These are phyloP conservation scores for Penicillium griseofulvum DNA, from an alignment of 2,329 filamentous ascomycete genomes.

Conservation along the genomic window DNA sequence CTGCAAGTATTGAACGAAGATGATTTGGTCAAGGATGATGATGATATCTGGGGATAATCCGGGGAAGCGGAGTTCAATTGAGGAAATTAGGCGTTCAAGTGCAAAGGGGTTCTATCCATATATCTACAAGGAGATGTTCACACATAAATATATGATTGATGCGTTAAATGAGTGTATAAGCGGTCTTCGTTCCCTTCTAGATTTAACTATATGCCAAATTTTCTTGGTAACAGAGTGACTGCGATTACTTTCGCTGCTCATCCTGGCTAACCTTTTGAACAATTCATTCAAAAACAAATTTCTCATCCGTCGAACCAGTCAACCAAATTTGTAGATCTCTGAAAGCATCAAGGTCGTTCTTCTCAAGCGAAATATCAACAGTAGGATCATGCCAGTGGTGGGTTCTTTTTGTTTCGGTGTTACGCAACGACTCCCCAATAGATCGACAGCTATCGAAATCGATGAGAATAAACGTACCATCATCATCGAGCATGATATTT, in stretches of 20 bases:
- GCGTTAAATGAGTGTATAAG: too few relatives aligned
- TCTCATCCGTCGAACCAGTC: constrained; percentile 10
- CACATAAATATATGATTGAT: constrained; percentile 33
- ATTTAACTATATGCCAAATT: too few relatives aligned
- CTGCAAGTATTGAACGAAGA: constrained; percentile 47
- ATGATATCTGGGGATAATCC: constrained; percentile 45
- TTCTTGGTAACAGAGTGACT: too few relatives aligned
- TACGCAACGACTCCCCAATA: constrained; percentile 18
- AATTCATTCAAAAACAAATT: constrained; percentile 15
- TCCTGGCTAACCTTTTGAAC: too few relatives aligned
- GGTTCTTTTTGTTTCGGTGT: constrained; percentile 18
- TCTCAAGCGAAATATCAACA: constrained; percentile 14
- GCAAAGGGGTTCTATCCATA: constrained; percentile 8
- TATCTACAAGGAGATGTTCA: neutral
- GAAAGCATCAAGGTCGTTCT: constrained; percentile 23
- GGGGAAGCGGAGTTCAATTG: neutral
- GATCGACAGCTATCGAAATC: constrained; percentile 33
- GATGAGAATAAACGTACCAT: constrained; percentile 24
- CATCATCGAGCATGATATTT: constrained; percentile 32
- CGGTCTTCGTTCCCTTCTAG: too few relatives aligned
- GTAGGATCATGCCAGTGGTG: constrained; percentile 19
- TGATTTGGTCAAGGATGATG: constrained; percentile 46
- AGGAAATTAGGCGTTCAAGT: constrained; percentile 35
- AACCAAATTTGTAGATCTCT: constrained; percentile 15
- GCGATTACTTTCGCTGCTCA: too few relatives aligned